A percentile compares a stretch with the other conserved stretches of the same genome.
Evolutionary conservation across 768 basidiomycete species (phyloP).

Genomic region (Pulveroboletus sp.): DNA sequence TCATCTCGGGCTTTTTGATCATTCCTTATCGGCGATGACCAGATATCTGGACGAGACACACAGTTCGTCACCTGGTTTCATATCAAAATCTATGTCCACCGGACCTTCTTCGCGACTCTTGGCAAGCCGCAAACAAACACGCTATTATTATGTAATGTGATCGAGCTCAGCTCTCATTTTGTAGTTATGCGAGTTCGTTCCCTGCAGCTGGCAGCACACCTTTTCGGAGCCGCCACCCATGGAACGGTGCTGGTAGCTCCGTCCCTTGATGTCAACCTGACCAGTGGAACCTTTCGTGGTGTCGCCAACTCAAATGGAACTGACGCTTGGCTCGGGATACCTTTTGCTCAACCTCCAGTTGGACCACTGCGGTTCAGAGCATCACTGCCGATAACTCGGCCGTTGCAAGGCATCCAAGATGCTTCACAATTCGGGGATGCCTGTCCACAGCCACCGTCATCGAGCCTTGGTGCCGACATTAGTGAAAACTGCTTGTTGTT

Average conservation of each 20-base stretch:
- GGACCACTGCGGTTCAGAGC: conserved; percentile 54
- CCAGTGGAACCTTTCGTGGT: conserved; percentile 46
- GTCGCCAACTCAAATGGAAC: conserved; percentile 38
- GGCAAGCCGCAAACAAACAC: too few species aligned
- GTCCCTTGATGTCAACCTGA: conserved; percentile 34
- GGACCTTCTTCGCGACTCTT: too few species aligned
- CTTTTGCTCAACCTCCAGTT: conserved; percentile 52
- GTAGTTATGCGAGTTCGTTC: too few species aligned
- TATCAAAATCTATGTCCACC: too few species aligned
- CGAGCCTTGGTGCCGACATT: conserved; percentile 38
- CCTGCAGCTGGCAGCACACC: neutral
- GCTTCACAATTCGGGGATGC: conserved; percentile 51
- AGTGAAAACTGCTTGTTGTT: conserved; percentile 53
- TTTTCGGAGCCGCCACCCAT: neutral
- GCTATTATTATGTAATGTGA: too few species aligned
- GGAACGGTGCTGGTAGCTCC: neutral
- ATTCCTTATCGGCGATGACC: too few species aligned
- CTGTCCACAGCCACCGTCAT: conserved; percentile 44
- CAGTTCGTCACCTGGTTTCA: too few species aligned
- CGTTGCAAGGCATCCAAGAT: conserved; percentile 31
- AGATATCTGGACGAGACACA: too few species aligned
- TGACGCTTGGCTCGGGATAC: conserved; percentile 59
- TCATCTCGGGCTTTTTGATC: too few species aligned
- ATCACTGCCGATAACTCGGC: conserved; percentile 39
- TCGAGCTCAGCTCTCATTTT: too few species aligned